Evolutionary conservation across 164 flowering plant species (phyloP), one percentile per base, ranked within the genome.

Genomic region (Stephania japonica): DNA sequence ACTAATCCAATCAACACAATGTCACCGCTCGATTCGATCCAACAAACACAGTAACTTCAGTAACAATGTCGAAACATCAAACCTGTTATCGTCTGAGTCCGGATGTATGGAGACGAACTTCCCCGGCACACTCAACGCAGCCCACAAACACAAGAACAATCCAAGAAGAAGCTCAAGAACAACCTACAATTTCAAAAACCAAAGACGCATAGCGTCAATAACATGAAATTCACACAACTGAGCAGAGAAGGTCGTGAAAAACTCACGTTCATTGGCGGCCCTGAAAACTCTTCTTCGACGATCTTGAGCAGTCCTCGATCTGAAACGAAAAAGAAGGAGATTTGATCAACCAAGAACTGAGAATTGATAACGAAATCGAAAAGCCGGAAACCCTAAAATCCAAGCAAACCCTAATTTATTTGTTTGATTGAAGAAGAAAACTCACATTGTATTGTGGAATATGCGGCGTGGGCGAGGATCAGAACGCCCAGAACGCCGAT

Each of bases 261-360:
- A 14, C 24, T 80, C 74, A 90, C 99, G 78, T 83, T 86, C 65
- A 90, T 26, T 0, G 98, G 97, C 50, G 97, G 94, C 16, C 91
- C 93, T 0, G 93, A 85, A 71, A 95, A 95, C 77, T 93, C 93
- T 73, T 93, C 97, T 75, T 95, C 98, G 70, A 84, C 82, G 78
- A 93, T 95, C 91, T 95, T 95, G 87, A 93, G 80, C 85, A 91
- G 76, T 19, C 90, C 85, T 78, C 96, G 87, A 84, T 93, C 99
- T 93, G 86, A 77, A 87, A 80, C 62, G 49, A 65, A 67, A 76
- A 26, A 59, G 42, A 79, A 4, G 38, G 4, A 32, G 4, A 72
- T 1, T 56, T 38, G 42, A 25, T 44, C 13, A 26, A 1, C 3
- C 75, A 47, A 25, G 1, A 41, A 53, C 62, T 56, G 19, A 56